Percentiles rank a stretch among this genome's conserved stretches.
Evolutionary conservation across 2,329 filamentous ascomycete genomes (phyloP).

Genomic region (Claviceps purpurea): DNA sequence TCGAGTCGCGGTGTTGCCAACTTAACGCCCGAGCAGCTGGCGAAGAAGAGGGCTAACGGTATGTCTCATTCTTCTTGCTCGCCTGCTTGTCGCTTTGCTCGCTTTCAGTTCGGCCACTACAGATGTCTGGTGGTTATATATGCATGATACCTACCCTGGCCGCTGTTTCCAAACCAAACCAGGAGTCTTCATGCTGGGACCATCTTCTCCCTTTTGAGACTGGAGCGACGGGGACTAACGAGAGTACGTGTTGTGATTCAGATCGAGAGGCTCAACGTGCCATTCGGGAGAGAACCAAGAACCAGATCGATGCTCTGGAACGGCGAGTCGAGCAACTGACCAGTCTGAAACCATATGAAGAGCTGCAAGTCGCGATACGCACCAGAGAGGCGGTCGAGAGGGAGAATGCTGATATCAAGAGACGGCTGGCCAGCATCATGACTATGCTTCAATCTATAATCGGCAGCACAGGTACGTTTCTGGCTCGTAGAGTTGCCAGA

Average conservation of each 20-base stretch:
- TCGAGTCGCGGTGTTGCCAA: conserved; percentile 43
- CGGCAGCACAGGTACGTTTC: conserved; percentile 14
- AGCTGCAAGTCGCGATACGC: conserved; percentile 61
- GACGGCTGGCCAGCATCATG: conserved; percentile 52
- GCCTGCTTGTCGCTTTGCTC: background rate
- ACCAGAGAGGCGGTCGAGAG: conserved; percentile 66
- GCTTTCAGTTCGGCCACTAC: background rate
- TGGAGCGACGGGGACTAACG: background rate
- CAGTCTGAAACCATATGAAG: conserved; percentile 68
- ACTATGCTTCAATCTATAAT: conserved; percentile 49
- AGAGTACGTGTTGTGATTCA: conserved; percentile 18
- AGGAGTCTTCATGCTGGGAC: too few relatives aligned
- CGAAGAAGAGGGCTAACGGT: conserved; percentile 51
- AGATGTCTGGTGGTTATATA: background rate
- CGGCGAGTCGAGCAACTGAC: conserved; percentile 61
- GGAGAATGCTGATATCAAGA: conserved; percentile 68
- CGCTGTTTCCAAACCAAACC: background rate
- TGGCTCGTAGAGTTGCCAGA: too few relatives aligned
- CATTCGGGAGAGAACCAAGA: conserved; percentile 70
- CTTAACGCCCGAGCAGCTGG: conserved; percentile 60
- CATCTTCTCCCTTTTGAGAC: too few relatives aligned
- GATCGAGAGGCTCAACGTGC: conserved; percentile 78
- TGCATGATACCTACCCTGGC: background rate
- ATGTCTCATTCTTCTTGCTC: conserved; percentile 12
- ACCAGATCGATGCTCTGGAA: conserved; percentile 65